A percentile compares a stretch with the other conserved stretches of the same genome.
phyloP scores from a whole-genome alignment of 306 rosid species.

The Casuarina equisetifolia region DNA sequence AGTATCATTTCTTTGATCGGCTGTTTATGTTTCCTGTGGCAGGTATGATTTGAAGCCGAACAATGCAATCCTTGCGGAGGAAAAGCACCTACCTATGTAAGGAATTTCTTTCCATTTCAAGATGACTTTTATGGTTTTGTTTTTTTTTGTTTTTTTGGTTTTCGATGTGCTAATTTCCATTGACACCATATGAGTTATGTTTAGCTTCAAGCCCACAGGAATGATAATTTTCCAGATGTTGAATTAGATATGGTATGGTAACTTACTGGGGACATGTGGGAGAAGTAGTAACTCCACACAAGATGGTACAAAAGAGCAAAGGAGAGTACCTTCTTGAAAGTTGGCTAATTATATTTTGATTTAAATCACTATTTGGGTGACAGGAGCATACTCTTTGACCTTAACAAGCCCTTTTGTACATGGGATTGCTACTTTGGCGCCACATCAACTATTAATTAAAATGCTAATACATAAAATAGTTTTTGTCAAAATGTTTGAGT shows the following conservation, averaged over 20 bases:
- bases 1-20: neutral
- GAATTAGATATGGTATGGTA: neutral
- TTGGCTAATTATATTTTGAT: too few species aligned
- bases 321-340: too few species aligned
- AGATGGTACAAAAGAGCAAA: neutral
- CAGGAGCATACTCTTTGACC: too few species aligned
- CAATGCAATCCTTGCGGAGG: slow-evolving; percentile 90
- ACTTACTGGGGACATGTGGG: neutral
- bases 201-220: neutral
- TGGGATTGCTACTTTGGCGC: too few species aligned
- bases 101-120: slow-evolving; percentile 3
- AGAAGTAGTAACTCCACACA: neutral
- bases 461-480: too few species aligned
- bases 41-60: slow-evolving; percentile 74
- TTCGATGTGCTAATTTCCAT: neutral
- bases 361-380: too few species aligned
- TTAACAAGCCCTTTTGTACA: too few species aligned
- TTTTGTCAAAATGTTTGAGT: too few species aligned
- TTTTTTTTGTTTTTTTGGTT: neutral
- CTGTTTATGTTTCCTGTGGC: slow-evolving; percentile 17
- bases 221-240: neutral
- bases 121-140: neutral
- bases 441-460: too few species aligned
- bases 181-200: neutral
- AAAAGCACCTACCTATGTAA: slow-evolving; percentile 87